A percentile compares a stretch with the other conserved stretches of the same genome.
These are phyloP conservation scores for Prunus mira DNA, from an alignment of 306 rosid genomes.

Conservation along the genomic window DNA sequence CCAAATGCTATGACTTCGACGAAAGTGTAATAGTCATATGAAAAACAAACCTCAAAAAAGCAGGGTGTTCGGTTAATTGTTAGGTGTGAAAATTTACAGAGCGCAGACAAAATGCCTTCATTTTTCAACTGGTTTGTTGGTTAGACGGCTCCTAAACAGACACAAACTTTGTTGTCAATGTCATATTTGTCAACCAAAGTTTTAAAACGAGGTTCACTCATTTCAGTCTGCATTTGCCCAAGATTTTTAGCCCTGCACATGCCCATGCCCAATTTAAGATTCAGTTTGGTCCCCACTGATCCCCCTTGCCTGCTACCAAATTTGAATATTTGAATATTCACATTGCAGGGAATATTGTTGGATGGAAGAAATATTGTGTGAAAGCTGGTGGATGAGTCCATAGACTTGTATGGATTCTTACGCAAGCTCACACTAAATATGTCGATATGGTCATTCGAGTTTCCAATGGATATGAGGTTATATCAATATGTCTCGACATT, in stretches of 20 bases:
- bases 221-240: not conserved
- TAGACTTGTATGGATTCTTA: no score
- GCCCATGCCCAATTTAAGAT: slow-evolving; percentile 5
- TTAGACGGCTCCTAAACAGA: slow-evolving; percentile 19
- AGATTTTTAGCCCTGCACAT: not conserved
- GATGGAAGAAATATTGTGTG: no score
- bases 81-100: slow-evolving; percentile 8
- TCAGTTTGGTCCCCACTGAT: slow-evolving; percentile 18
- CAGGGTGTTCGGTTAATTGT: not conserved
- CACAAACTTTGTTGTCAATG: not conserved
- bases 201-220: slow-evolving; percentile 2
- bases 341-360: slow-evolving; percentile 8
- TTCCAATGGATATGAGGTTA: not conserved
- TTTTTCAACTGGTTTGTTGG: slow-evolving; percentile 41
- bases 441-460: not conserved
- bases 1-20: not conserved
- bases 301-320: not conserved
- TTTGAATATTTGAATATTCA: slow-evolving; percentile 5
- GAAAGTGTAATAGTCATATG: not conserved
- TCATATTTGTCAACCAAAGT: slow-evolving; percentile 9
- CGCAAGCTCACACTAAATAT: not conserved
- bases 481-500: no score
- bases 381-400: not conserved
- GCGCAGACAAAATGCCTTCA: not conserved
- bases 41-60: not conserved